phyloP scores from a whole-genome alignment of 768 basidiomycete species.

The Trametes gibbosa region DNA sequence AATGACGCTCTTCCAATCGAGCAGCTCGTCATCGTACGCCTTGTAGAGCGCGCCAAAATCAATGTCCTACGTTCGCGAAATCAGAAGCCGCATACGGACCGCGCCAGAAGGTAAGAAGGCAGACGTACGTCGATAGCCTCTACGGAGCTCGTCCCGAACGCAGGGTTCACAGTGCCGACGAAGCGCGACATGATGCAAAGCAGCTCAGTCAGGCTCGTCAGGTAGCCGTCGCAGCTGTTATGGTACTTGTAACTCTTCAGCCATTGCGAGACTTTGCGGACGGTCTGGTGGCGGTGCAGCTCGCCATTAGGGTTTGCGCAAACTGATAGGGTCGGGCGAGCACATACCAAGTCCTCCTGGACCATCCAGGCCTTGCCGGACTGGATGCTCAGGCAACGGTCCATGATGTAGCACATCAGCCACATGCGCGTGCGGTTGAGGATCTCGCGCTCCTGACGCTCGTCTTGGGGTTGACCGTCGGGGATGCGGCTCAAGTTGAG shows the following conservation, averaged over 20 bases:
- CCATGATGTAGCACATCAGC: conserved; percentile 74
- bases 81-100: neutral
- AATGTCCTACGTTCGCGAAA: conserved; percentile 12
- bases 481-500: conserved; percentile 60
- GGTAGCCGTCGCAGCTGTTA: conserved; percentile 27
- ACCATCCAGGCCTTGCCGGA: conserved; percentile 74
- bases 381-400: conserved; percentile 72
- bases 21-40: conserved; percentile 25
- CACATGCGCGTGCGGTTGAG: conserved; percentile 72
- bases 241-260: conserved; percentile 28
- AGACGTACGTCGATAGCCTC: conserved; percentile 15
- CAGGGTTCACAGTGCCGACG: conserved; percentile 24
- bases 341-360: conserved; percentile 59
- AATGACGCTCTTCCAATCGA: conserved; percentile 19
- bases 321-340: conserved; percentile 31
- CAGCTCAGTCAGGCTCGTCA: conserved; percentile 32
- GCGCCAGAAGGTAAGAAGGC: neutral
- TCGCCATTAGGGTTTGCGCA: conserved; percentile 21
- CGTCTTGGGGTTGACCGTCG: conserved; percentile 38
- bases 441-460: conserved; percentile 61
- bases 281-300: conserved; percentile 31
- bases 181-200: conserved; percentile 32
- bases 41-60: conserved; percentile 24
- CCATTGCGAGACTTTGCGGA: conserved; percentile 24
- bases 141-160: conserved; percentile 17